Base-by-base conservation (phyloP, 345 rosid species). In the Eutrema heterophyllum region DNA sequence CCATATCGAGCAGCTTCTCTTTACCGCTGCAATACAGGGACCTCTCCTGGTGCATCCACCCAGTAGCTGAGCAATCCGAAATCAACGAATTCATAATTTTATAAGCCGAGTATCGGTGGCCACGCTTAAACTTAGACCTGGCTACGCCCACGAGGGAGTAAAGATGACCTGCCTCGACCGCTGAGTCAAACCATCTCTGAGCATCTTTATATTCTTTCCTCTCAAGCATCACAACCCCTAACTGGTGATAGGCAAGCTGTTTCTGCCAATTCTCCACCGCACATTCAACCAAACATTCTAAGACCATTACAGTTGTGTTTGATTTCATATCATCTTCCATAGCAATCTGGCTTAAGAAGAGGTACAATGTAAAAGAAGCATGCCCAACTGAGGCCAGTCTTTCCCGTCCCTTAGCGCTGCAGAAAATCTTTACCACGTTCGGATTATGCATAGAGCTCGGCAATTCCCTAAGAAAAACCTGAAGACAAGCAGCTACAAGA, bases 41-140 rank as follows among this genome's bases (percentile, higher is more conserved):
- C 73, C 93, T 80, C 79, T 92, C 92, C 69, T 89, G 96, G 76
- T 86, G 79, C 88, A 92, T 83, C 97, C 97, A 92, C 2, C 92
- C 96, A 3, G 80, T 77, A 18, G 88, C 88, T 9, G 71, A 72
- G 70, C 78, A 58, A 72, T 76, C 83, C 4, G 87, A 82, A 35
- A 84, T 79, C 68, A 92, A 77, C 7, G 89, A 82, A 68, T 79
- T 86, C 81, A 88, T 82, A 67, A 86, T 46, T 74, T 92, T 89
- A 78, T 87, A 89, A 5, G 97, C 93, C 18, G 89, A 68, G 76
- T 86, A 89, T 55, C 82, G 85, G 79, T 89, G 96, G 18, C 87
- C 93, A 3, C 90, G 89, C 74, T 84, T 86, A 78, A 75, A 89
- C 74, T 86, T 92, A 36, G 90, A 80, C 85, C 97, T 82, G 7